Evolutionary conservation across 352 stramenopile genomes (phyloP).

Genomic region (Albugo candida): DNA sequence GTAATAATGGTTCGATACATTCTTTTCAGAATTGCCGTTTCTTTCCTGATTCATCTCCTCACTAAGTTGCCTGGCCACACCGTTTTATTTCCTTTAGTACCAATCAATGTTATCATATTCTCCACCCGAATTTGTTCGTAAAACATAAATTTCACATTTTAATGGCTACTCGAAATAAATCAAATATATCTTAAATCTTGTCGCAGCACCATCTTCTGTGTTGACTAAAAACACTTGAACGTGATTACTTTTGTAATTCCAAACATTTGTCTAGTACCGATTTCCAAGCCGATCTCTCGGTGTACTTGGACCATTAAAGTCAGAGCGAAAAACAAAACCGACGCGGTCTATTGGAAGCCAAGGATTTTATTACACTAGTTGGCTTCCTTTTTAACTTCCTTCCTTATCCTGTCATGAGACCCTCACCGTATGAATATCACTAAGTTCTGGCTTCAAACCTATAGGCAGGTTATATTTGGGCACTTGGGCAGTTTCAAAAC

Average conservation of each 20-base stretch:
- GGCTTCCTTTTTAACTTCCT: too few species aligned
- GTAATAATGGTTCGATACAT: not conserved
- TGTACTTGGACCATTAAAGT: not conserved
- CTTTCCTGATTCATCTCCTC: not conserved
- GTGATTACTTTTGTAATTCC: not conserved
- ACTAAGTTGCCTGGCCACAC: not conserved
- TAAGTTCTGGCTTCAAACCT: too few species aligned
- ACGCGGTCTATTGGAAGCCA: not conserved
- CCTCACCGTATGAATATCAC: too few species aligned
- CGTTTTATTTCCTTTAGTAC: not conserved
- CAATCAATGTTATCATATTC: not conserved
- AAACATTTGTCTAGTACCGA: not conserved
- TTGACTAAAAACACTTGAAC: not conserved
- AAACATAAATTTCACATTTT: not conserved
- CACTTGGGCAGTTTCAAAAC: too few species aligned
- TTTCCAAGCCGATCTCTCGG: not conserved
- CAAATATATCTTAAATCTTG: too few species aligned
- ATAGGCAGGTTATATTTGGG: too few species aligned
- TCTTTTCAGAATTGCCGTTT: not conserved
- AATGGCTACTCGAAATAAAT: too few species aligned
- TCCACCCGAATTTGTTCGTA: not conserved
- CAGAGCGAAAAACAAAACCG: not conserved
- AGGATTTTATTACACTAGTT: too few species aligned
- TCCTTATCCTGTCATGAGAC: too few species aligned
- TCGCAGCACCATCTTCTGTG: not conserved